Base-by-base conservation (phyloP, 352 stramenopile species). In the Globisporangium acanthophoron region DNA sequence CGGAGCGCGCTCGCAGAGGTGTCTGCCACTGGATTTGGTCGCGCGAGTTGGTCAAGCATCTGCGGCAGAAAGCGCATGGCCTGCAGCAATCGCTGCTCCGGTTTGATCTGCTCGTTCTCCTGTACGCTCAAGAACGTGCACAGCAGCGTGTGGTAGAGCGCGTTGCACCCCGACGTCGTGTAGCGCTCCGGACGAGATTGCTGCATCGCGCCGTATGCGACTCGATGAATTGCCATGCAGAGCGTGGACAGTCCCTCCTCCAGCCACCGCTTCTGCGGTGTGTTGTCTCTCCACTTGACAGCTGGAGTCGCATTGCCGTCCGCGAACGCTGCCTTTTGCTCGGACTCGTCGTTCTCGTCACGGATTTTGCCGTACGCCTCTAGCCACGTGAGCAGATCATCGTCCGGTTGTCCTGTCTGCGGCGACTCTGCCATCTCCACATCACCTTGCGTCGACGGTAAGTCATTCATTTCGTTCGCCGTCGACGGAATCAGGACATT, bases 401-500 rank as follows among this genome's bases (percentile, higher is more conserved):
- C 52, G 16, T 67, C 65, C 13, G 65, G 54, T 7, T 61, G 52
- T 51, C 54, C 44, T 11, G 44, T 40, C 20, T 33, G n/a, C 16
- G 57, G 11, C 41, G 51, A 35, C 12, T 33, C 39, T 2, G 33
- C 12, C 40, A 52, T 52, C 8, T 52, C 58, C 0, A n/a, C 31
- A 9, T 59, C 44, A 27, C 20, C 31, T 20, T n/a, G 31, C 9
- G 46, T 15, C 35, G 12, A 41, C 8, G 35, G 35, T 1, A 41
- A 13, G 44, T 64, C 58, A 27, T 68, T 67, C 33, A 86, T 62
- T 57, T 83, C 70, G 16, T 87, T 78, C 4, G 72, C 85, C 37
- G 73, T 81, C 33, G 75, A 84, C 16, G 96, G 96, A 66, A 99
- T 96, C 35, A 98, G 62, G 49, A 98, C 94, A 58, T 99, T 99